Evolutionary conservation across 78 protist species (phyloP), one percentile per base, ranked within the genome.

Genomic region (Creolimax fragrantissima): DNA sequence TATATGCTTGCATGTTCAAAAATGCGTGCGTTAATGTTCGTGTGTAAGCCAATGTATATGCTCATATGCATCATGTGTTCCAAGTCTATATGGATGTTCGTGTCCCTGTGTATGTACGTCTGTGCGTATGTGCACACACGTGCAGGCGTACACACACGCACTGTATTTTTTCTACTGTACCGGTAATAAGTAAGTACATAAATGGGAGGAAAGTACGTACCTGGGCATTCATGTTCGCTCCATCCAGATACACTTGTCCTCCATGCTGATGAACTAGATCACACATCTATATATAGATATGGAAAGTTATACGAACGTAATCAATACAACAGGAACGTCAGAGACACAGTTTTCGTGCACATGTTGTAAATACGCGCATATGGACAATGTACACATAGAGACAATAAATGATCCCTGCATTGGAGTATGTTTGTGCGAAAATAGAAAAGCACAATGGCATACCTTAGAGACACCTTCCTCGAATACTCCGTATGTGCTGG

Each of bases 191-290:
- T 58, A 58, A 32, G 1, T 58, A 58, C 24, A 58, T 58, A 58
- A 32, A 58, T 58, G n/a, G n/a, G n/a, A 58, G 0, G 24, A 32
- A 58, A 32, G 24, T 58, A 58, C 24, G 24, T 58, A 58, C 24
- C 11, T 58, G 98, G 32, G 99, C 99, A 92, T 98, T 97, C 98
- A 98, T 94, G 97, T 98, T 98, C 85, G 99, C 99, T 32, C 99
- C 99, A 93, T 98, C 99, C 95, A 98, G 96, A 92, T 98, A 98
- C 6, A 98, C 99, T 94, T 95, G 98, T 17, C 98, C 99, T 35
- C 98, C 99, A 94, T 88, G 42, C 4, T 41, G 36, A 94, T 98
- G 99, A 11, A 98, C 91, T 35, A 95, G 11, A 11, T 89, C 92
- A 92, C 96, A 94, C 66, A 96, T 84, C 11, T 58, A 58, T 58